Conservation (phyloP, 148 eudicot species). For the Camellia lanceoleosa region DNA sequence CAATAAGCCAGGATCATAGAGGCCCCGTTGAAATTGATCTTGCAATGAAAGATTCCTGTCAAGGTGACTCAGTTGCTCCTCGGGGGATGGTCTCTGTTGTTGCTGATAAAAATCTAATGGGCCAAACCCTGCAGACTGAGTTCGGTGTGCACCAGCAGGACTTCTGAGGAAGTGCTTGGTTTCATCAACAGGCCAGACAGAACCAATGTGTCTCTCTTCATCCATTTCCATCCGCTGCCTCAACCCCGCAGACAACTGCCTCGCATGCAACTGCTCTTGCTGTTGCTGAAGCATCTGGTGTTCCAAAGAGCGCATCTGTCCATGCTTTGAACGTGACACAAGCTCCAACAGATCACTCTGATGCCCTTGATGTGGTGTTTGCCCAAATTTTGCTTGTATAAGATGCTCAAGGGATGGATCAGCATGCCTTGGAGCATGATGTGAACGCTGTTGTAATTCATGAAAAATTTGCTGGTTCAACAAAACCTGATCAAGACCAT, state of each 20-base stretch:
- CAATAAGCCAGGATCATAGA: conserved; percentile 54
- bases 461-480: conserved; percentile 68
- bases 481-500: conserved; percentile 54
- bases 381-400: conserved; percentile 69
- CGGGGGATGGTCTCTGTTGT: conserved; percentile 58
- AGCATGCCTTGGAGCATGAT: conserved; percentile 54
- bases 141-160: conserved; percentile 45
- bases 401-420: conserved; percentile 74
- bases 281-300: conserved; percentile 74
- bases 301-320: conserved; percentile 61
- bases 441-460: conserved; percentile 70
- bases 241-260: conserved; percentile 67
- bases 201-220: conserved; percentile 53
- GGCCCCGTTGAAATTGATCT: conserved; percentile 60
- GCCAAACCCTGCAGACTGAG: conserved; percentile 45
- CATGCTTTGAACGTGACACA: conserved; percentile 60
- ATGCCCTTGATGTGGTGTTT: conserved; percentile 54
- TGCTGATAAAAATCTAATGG: conserved; percentile 73
- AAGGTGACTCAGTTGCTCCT: conserved; percentile 65
- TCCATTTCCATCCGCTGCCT: conserved; percentile 73
- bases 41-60: conserved; percentile 67
- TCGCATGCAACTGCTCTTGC: conserved; percentile 46
- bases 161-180: conserved; percentile 52
- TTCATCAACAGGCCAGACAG: conserved; percentile 65
- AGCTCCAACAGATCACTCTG: conserved; percentile 65